These are phyloP conservation scores for Amanita subjunquillea DNA, from an alignment of 768 basidiomycete species.

Conservation along the genomic window DNA sequence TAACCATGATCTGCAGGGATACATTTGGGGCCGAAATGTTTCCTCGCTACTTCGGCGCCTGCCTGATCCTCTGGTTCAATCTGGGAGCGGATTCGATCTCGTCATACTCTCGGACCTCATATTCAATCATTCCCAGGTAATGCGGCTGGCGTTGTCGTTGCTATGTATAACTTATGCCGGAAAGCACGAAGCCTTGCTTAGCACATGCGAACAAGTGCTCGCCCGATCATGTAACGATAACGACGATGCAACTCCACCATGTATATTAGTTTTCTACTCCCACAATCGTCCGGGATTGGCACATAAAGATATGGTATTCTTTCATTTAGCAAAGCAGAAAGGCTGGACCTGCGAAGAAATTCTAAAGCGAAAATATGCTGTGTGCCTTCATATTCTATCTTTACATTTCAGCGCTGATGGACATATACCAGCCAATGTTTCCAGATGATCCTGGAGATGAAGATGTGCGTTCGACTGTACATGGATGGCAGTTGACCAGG, in stretches of 20 bases:
- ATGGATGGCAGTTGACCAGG: conserved; percentile 62
- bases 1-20: conserved; percentile 40
- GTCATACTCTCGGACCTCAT: conserved; percentile 89
- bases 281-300: conserved; percentile 84
- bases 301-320: conserved; percentile 76
- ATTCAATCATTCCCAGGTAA: conserved; percentile 89
- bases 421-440: conserved; percentile 66
- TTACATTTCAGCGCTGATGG: background rate
- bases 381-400: conserved; percentile 19
- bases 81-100: conserved; percentile 47
- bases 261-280: conserved; percentile 75
- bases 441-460: conserved; percentile 78
- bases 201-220: conserved; percentile 50
- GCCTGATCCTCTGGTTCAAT: conserved; percentile 2
- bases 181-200: conserved; percentile 75
- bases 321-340: conserved; percentile 43
- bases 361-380: conserved; percentile 51
- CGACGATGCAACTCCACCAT: conserved; percentile 11
- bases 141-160: background rate
- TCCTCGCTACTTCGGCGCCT: conserved; percentile 29
- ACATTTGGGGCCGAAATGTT: conserved; percentile 65
- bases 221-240: conserved; percentile 4
- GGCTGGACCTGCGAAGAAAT: conserved; percentile 75
- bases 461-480: conserved; percentile 68
- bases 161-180: background rate